These are phyloP conservation scores for Trapa incisa DNA, from an alignment of 345 rosid species.

Conservation along the genomic window DNA sequence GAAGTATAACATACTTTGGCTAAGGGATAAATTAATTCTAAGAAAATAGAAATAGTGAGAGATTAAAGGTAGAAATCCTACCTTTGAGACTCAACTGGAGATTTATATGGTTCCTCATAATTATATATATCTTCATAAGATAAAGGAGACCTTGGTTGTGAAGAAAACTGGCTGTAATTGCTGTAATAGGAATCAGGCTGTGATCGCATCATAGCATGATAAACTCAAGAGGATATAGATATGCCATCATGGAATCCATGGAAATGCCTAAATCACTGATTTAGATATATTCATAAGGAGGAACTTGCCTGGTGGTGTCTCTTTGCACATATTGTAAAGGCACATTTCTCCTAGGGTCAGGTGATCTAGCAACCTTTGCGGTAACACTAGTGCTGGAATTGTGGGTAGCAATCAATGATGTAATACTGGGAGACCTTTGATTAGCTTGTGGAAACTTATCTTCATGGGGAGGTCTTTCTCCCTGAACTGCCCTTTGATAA, in stretches of 20 bases:
- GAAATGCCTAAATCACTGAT: too few relatives aligned
- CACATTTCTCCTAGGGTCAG: slow-evolving; percentile 40
- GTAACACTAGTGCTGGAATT: slow-evolving; percentile 39
- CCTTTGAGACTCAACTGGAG: slow-evolving; percentile 24
- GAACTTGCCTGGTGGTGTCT: slow-evolving; percentile 22
- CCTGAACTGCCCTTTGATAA: slow-evolving; percentile 33
- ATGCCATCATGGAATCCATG: background rate
- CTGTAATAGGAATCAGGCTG: background rate
- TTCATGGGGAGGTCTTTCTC: slow-evolving; percentile 19
- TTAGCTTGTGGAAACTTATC: slow-evolving; percentile 28
- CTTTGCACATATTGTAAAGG: slow-evolving; percentile 23
- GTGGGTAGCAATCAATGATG: slow-evolving; percentile 47
- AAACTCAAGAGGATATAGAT: background rate
- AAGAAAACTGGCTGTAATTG: slow-evolving; percentile 4
- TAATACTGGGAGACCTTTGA: slow-evolving; percentile 25
- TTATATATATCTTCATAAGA: slow-evolving; percentile 2
- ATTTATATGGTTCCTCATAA: background rate
- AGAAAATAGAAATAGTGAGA: background rate
- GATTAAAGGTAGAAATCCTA: slow-evolving; percentile 16
- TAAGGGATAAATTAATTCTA: slow-evolving; percentile 1
- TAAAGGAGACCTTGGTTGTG: slow-evolving; percentile 2
- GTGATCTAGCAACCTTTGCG: slow-evolving; percentile 44
- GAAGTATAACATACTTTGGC: background rate
- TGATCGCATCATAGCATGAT: background rate
- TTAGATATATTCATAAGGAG: background rate